Conservation (phyloP, 306 rosid genomes). For the Inga leiocalycina region DNA sequence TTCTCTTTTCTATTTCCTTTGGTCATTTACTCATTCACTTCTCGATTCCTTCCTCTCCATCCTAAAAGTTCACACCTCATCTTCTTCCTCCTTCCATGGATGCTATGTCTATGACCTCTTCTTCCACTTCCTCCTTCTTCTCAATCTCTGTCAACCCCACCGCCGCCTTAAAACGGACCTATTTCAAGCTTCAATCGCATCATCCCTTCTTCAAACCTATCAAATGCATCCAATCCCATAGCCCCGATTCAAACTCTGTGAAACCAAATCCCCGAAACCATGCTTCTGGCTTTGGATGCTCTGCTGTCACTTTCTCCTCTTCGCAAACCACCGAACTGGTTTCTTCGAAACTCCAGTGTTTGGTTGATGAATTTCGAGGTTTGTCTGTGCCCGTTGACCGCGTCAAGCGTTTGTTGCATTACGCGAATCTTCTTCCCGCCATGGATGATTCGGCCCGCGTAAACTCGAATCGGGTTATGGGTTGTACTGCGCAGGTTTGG, state of each 20-base stretch:
- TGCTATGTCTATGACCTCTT: conserved; percentile 48
- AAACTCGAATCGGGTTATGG: conserved; percentile 89
- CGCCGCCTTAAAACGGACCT: background rate
- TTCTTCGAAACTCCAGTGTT: conserved; percentile 52
- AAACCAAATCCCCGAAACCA: conserved; percentile 23
- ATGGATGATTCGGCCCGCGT: conserved; percentile 50
- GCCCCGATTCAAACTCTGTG: conserved; percentile 20
- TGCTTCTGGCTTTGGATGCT: conserved; percentile 49
- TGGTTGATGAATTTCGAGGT: conserved; percentile 58
- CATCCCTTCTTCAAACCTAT: conserved; percentile 39
- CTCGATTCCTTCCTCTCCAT: background rate
- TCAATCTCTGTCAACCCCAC: conserved; percentile 32
- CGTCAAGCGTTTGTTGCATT: conserved; percentile 59
- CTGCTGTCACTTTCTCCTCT: conserved; percentile 47
- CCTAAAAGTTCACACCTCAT: background rate
- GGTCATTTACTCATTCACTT: too few species aligned
- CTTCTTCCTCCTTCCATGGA: conserved; percentile 37
- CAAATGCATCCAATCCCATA: conserved; percentile 44
- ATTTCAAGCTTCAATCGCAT: conserved; percentile 32
- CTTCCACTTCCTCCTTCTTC: conserved; percentile 40
- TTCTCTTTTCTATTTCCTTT: too few species aligned
- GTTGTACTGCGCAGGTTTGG: conserved; percentile 96
- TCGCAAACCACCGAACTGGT: conserved; percentile 39
- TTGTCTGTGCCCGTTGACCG: conserved; percentile 69
- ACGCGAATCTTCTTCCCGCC: conserved; percentile 48